phyloP scores from a whole-genome alignment of 768 basidiomycete species.

The Mycena venus region DNA sequence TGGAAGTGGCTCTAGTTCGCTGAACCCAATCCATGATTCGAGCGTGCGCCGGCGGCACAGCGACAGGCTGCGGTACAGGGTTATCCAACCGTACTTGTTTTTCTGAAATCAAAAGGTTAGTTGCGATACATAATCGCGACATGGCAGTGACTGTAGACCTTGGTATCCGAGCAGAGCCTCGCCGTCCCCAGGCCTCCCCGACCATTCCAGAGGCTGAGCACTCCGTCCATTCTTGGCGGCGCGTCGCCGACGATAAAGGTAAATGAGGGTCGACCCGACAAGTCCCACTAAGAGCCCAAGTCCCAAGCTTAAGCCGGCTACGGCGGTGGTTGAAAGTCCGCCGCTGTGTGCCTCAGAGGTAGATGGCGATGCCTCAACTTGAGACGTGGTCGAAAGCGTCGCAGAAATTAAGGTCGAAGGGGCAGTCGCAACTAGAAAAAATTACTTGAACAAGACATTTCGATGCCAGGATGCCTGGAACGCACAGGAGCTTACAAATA shows the following conservation, averaged over 20 bases:
- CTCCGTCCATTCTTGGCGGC: not conserved
- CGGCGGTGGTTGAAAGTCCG: constrained; percentile 11
- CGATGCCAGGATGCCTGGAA: too few relatives aligned
- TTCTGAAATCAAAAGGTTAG: constrained; percentile 3
- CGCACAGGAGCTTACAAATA: too few relatives aligned
- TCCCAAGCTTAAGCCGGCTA: constrained; percentile 22
- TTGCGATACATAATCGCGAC: not conserved
- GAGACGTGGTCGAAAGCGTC: not conserved
- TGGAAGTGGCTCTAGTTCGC: not conserved
- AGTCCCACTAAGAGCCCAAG: constrained; percentile 20
- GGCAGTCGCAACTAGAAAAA: not conserved
- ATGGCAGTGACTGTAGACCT: not conserved
- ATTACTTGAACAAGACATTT: too few relatives aligned
- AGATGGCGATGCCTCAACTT: too few relatives aligned
- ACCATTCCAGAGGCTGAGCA: not conserved
- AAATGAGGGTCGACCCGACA: not conserved
- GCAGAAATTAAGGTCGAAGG: not conserved
- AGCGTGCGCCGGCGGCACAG: not conserved
- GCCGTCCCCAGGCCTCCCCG: not conserved
- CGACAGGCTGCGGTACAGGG: not conserved
- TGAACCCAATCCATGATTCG: constrained; percentile 24
- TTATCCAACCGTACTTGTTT: not conserved
- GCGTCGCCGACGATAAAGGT: constrained; percentile 5
- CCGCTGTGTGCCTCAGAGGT: not conserved
- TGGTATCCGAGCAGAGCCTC: constrained; percentile 18